Evolutionary conservation across 441 rosid genomes (phyloP), one percentile per base, ranked within the genome.

Genomic region (Metrosideros polymorpha): DNA sequence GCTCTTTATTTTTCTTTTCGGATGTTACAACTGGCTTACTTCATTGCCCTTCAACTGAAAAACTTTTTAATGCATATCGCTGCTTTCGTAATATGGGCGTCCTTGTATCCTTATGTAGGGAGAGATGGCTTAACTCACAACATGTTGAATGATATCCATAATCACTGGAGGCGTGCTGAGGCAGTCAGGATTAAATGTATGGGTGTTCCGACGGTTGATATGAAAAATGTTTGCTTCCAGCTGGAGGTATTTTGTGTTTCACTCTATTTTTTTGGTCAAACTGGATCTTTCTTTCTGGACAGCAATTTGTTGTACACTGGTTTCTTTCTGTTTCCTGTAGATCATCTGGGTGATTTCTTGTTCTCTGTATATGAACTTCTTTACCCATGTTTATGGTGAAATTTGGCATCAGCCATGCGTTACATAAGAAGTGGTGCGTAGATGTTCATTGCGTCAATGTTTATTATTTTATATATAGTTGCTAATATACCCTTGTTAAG

Each of bases 121-220:
- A 90, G 99, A 92, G 99, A 96, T 91, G 99, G 98, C 76, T 94
- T 96, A 90, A 98, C 99, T 53, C 98, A 98, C 88, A 98, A 96
- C 86, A 98, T 98, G 99, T 89, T 96, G 84, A 94, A 96, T 90
- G 98, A 95, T 85, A 94, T 96, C 56, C 95, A 95, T 89, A 95
- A 94, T 87, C 95, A 95, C 56, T 98, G 98, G 98, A 93, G 90
- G 89, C 93, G 89, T 87, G 88, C 88, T 39, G 98, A 95, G 91
- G 97, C 96, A 8, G 96, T 95, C 83, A 94, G 99, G 89, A 90
- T 97, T 76, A 95, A 92, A 93, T 95, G 98, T 86, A 92, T 96
- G 51, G 99, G 99, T 75, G 96, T 96, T 59, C 95, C 97, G 3
- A 98, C 99, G 8, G 96, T 96, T 49, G 96, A 96, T 87, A 98